A percentile compares a stretch with the other conserved stretches of the same genome.
These are phyloP conservation scores for Neopestalotiopsis sp. DNA, from an alignment of 2,329 filamentous ascomycete genomes.

Conservation along the genomic window DNA sequence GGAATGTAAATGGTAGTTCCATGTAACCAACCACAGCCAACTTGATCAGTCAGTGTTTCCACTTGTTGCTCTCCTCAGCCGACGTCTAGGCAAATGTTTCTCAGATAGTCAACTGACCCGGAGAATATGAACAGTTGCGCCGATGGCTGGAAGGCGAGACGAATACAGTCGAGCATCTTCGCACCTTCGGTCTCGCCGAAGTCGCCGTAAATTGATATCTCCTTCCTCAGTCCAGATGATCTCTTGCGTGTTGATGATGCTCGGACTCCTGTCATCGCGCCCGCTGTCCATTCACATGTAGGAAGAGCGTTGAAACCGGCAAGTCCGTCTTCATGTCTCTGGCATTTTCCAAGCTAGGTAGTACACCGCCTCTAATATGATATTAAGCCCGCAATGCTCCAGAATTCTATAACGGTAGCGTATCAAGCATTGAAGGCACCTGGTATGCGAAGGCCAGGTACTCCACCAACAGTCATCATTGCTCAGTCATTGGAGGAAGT, in stretches of 20 bases:
- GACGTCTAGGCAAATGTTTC: neutral
- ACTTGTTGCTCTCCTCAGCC: neutral
- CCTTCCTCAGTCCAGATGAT: neutral
- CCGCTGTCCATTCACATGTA: neutral
- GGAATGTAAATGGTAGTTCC: neutral
- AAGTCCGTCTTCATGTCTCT: neutral
- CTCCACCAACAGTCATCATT: neutral
- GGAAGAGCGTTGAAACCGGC: neutral
- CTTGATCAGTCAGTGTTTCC: neutral
- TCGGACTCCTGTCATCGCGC: neutral
- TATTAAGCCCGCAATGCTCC: neutral
- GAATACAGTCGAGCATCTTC: neutral
- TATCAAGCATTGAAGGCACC: neutral
- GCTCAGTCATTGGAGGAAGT: neutral
- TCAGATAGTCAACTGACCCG: neutral
- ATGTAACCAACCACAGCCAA: neutral
- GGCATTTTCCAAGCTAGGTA: neutral
- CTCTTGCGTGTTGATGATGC: neutral
- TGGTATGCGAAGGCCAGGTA: neutral
- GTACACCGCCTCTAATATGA: constrained; percentile 6
- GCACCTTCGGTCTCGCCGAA: neutral
- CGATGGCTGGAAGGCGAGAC: neutral
- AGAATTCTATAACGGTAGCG: constrained; percentile 1
- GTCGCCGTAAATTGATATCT: neutral
- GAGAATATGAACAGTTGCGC: neutral